Evolutionary conservation across 495 filamentous ascomycete species (phyloP).

Genomic region (Tuber microsphaerosporum): DNA sequence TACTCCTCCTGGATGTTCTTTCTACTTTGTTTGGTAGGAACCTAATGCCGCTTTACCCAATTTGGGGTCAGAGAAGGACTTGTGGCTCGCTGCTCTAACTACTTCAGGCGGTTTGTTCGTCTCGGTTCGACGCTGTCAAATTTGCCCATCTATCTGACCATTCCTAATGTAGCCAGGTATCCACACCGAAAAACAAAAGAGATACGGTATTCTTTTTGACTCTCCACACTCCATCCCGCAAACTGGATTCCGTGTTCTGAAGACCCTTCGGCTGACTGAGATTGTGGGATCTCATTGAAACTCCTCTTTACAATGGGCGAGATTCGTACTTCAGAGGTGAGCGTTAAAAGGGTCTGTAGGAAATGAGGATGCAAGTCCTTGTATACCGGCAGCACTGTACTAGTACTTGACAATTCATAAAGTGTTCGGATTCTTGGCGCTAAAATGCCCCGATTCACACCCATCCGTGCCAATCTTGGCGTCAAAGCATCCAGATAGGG

Average conservation of each 20-base stretch:
- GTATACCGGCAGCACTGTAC: background rate
- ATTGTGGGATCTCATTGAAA: background rate
- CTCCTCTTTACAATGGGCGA: background rate
- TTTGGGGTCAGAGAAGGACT: background rate
- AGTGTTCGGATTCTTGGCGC: too few relatives aligned
- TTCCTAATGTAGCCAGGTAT: background rate
- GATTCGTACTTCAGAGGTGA: background rate
- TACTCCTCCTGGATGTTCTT: background rate
- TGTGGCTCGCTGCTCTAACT: background rate
- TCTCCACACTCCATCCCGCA: background rate
- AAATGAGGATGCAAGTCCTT: background rate
- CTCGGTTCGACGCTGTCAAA: conserved; percentile 1
- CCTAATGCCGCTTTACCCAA: background rate
- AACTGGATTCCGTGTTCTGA: background rate
- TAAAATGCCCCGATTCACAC: too few relatives aligned
- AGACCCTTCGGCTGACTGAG: background rate
- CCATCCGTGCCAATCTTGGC: too few relatives aligned
- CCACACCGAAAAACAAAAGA: background rate
- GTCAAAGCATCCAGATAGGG: too few relatives aligned
- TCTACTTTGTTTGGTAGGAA: background rate
- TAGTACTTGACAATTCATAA: too few relatives aligned
- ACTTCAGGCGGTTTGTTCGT: background rate
- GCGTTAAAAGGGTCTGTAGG: background rate
- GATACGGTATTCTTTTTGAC: background rate
- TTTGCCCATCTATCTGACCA: background rate